These are phyloP conservation scores for Canavalia gladiata DNA, from an alignment of 306 rosid genomes.

Conservation along the genomic window DNA sequence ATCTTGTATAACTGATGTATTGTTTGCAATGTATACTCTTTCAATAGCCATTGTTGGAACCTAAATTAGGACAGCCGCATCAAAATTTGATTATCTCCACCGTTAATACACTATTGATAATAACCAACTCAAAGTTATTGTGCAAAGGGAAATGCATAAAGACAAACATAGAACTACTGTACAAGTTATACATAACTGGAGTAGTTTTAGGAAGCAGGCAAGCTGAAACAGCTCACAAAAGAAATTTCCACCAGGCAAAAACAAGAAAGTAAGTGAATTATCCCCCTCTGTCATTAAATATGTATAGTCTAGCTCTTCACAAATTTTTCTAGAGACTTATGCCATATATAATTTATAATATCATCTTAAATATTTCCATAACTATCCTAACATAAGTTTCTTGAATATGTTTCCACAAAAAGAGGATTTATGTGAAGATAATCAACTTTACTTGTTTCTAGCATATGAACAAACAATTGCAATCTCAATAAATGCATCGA, in stretches of 20 bases:
- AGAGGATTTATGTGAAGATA: background rate
- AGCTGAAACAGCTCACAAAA: background rate
- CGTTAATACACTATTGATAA: background rate
- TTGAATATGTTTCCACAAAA: background rate
- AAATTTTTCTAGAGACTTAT: background rate
- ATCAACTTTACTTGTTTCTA: background rate
- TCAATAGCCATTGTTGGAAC: constrained; percentile 99
- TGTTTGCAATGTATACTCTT: constrained; percentile 85
- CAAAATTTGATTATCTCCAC: constrained; percentile 38
- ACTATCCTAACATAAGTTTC: background rate
- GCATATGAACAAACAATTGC: background rate
- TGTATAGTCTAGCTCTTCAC: background rate
- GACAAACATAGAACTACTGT: constrained; percentile 14
- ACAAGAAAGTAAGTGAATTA: constrained; percentile 9
- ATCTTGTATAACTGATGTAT: constrained; percentile 86
- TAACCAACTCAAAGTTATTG: constrained; percentile 26
- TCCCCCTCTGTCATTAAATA: background rate
- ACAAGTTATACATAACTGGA: background rate
- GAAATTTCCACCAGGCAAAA: constrained; percentile 4
- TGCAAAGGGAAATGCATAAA: constrained; percentile 31
- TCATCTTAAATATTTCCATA: background rate
- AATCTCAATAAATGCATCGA: background rate
- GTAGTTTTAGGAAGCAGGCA: constrained; percentile 5
- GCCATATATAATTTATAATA: background rate
- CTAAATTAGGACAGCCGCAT: constrained; percentile 50